Conservation (phyloP, 495 filamentous ascomycete genomes). For the Neurospora sublineolata region DNA sequence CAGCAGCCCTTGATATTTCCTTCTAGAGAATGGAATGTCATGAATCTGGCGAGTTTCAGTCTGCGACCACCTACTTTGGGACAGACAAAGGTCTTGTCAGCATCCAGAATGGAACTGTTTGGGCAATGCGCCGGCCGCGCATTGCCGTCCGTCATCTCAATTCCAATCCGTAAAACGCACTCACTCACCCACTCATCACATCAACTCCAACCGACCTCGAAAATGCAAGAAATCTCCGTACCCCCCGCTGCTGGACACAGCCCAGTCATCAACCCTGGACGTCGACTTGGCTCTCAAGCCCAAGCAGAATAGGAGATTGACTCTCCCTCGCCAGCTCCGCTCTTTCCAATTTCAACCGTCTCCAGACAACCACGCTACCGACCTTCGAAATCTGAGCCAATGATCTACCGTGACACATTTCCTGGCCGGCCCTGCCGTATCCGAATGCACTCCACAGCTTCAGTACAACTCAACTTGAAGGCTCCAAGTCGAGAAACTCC, state of each 20-base stretch:
- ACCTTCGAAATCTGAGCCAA: not conserved
- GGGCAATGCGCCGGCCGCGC: not conserved
- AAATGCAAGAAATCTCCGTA: not conserved
- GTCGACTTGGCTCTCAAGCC: not conserved
- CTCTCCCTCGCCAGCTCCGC: not conserved
- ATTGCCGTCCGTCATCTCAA: not conserved
- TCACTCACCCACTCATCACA: not conserved
- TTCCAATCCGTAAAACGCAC: not conserved
- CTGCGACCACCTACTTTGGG: not conserved
- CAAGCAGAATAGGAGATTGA: not conserved
- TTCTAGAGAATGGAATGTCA: not conserved
- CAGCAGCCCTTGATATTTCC: not conserved
- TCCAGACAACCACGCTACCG: not conserved
- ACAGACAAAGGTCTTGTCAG: not conserved
- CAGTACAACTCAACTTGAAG: not conserved
- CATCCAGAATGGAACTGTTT: not conserved
- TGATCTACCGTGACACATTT: not conserved
- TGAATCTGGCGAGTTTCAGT: not conserved
- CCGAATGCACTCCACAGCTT: not conserved
- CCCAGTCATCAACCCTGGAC: not conserved
- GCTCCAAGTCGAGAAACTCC: not conserved
- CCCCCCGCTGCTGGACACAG: not conserved
- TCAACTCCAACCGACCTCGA: not conserved
- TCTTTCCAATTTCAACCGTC: not conserved
- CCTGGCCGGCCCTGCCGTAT: not conserved